phyloP scores from a whole-genome alignment of 352 stramenopile species.

The Elongisporangium undulatum region DNA sequence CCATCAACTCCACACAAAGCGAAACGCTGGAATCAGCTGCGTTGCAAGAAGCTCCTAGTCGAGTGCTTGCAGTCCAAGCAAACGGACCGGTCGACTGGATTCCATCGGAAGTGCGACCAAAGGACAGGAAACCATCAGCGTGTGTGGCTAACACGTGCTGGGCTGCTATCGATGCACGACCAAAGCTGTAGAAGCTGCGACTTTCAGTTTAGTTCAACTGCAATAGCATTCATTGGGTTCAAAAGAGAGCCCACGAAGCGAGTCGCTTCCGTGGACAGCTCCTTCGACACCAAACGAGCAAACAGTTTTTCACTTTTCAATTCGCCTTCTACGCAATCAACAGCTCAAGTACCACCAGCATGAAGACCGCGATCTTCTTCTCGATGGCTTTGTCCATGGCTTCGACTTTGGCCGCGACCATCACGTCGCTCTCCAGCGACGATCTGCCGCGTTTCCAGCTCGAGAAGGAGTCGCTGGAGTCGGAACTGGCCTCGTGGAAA shows the following conservation, averaged over 20 bases:
- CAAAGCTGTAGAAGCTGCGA: background rate
- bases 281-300: background rate
- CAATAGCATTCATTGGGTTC: background rate
- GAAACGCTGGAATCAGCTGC: background rate
- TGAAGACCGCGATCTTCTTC: background rate
- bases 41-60: background rate
- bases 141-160: background rate
- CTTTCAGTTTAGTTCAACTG: background rate
- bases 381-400: background rate
- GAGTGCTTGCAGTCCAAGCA: background rate
- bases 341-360: background rate
- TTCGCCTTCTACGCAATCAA: background rate
- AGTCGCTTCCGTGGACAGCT: background rate
- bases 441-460: slow-evolving; percentile 11
- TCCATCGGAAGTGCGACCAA: background rate
- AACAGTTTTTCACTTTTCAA: background rate
- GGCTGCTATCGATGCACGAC: background rate
- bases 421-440: slow-evolving; percentile 14
- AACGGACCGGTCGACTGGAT: background rate
- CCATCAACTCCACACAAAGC: too few relatives aligned
- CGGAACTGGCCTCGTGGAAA: slow-evolving; percentile 48
- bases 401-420: slow-evolving; percentile 13
- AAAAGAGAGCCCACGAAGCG: background rate
- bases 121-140: background rate
- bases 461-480: slow-evolving; percentile 22